Base-by-base conservation (phyloP, 345 rosid species). In the Cardamine occulta region DNA sequence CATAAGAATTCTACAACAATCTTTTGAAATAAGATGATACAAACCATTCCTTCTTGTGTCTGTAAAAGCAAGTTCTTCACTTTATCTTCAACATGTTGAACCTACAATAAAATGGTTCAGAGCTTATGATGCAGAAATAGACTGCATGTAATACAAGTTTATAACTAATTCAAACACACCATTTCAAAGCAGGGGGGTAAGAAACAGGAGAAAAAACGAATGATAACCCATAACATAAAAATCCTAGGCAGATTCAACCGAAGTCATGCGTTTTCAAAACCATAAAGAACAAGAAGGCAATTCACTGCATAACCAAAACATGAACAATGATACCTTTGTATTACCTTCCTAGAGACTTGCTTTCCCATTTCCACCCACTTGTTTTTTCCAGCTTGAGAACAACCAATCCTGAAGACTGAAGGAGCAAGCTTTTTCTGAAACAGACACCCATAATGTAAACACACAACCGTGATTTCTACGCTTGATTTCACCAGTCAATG, bases 331-430 rank as follows among this genome's bases (percentile, higher is more conserved):
- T 13, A 21, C 2, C 2, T 40, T 17, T 18, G 73, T 23, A 19
- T 68, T 74, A 93, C 98, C 93, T 94, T 91, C 75, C 99, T 84
- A 17, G 91, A 92, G 63, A 94, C 79, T 73, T 88, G 88, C 78
- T 87, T 94, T 70, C 96, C 97, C 90, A 90, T 86, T 49, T 85
- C 91, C 61, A 94, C 89, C 99, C 99, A 94, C 67, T 87, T 88
- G 76, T 90, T 89, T 80, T 88, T 90, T 28, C 84, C 92, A 75
- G 89, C 97, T 70, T 92, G 97, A 7, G 86, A 67, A 75, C 85
- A 76, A 13, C 96, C 99, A 70, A 94, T 89, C 65, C 81, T 86
- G 87, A 86, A 92, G 44, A 88, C 82, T 3, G 85, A 59, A 56
- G 89, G 82, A 64, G 80, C 85, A 6, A 94, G 83, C 72, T 75